These are phyloP conservation scores for Medicago ruthenica DNA, from an alignment of 306 rosid species.

Conservation along the genomic window DNA sequence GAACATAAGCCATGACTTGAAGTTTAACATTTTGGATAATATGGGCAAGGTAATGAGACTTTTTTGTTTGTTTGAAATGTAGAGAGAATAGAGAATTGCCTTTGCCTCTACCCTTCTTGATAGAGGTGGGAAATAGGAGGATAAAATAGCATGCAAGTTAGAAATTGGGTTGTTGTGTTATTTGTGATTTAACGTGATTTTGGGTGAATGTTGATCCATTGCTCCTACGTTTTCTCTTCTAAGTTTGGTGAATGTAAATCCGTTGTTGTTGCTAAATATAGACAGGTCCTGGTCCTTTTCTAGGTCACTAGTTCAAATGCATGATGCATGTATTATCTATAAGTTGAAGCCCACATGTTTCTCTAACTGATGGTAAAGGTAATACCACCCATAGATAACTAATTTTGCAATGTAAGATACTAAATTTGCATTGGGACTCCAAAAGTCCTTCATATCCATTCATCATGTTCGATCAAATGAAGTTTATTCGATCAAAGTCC, in stretches of 20 bases:
- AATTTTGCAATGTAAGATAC: not conserved
- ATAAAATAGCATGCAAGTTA: constrained; percentile 32
- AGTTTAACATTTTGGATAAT: constrained; percentile 35
- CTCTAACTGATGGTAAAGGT: not conserved
- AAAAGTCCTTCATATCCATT: not conserved
- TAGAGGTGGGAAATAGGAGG: constrained; percentile 45
- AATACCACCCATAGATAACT: not conserved
- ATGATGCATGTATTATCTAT: not conserved
- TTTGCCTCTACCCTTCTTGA: constrained; percentile 42
- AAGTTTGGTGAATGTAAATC: constrained; percentile 10
- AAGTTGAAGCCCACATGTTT: not conserved
- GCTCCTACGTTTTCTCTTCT: constrained; percentile 12
- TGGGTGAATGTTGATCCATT: not conserved
- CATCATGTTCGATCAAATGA: not conserved
- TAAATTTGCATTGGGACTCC: not conserved
- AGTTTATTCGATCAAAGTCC: not conserved
- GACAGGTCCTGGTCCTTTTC: not conserved
- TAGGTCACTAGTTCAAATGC: not conserved
- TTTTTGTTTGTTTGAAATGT: not conserved
- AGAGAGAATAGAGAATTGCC: not conserved
- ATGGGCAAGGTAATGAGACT: not conserved
- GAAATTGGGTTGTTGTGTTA: not conserved
- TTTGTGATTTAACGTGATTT: constrained; percentile 36
- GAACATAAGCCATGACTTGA: constrained; percentile 42
- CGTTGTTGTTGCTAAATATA: constrained; percentile 9